phyloP scores from a whole-genome alignment of 192 early-diverging fungal genomes.

The Entophlyctis luteolus region DNA sequence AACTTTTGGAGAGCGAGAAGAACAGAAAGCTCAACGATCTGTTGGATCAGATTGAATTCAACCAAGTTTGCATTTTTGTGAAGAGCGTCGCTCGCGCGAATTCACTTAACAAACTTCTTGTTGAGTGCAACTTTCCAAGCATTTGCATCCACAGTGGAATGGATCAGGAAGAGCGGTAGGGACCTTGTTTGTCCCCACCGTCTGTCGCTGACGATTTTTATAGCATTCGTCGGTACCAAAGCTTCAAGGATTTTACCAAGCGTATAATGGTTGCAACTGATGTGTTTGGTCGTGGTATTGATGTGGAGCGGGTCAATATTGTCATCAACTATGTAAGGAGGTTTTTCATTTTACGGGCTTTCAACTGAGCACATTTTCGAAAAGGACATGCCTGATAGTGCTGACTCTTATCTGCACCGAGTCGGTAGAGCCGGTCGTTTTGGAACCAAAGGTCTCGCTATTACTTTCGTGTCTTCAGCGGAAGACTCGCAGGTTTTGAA shows the following conservation, averaged over 20 bases:
- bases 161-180: conserved; percentile 82
- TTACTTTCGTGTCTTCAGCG: conserved; percentile 86
- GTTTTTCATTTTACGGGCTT: background rate
- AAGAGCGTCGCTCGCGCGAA: conserved; percentile 84
- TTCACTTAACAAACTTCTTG: conserved; percentile 79
- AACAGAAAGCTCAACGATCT: conserved; percentile 91
- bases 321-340: conserved; percentile 84
- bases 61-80: conserved; percentile 97
- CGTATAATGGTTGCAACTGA: conserved; percentile 98
- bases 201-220: background rate
- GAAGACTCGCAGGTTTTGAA: conserved; percentile 75
- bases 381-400: conserved; percentile 80
- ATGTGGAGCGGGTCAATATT: conserved; percentile 97
- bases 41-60: conserved; percentile 92
- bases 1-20: conserved; percentile 79
- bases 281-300: conserved; percentile 96
- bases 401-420: conserved; percentile 90
- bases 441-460: conserved; percentile 96
- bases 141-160: conserved; percentile 90
- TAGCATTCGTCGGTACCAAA: conserved; percentile 83
- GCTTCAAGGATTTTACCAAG: conserved; percentile 91
- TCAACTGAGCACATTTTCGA: too few relatives aligned
- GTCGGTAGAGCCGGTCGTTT: conserved; percentile 99
- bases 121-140: conserved; percentile 87
- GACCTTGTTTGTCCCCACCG: background rate